A percentile compares a stretch with the other conserved stretches of the same genome.
Evolutionary conservation across 768 basidiomycete species (phyloP).

Genomic region (Termitomyces sp.): DNA sequence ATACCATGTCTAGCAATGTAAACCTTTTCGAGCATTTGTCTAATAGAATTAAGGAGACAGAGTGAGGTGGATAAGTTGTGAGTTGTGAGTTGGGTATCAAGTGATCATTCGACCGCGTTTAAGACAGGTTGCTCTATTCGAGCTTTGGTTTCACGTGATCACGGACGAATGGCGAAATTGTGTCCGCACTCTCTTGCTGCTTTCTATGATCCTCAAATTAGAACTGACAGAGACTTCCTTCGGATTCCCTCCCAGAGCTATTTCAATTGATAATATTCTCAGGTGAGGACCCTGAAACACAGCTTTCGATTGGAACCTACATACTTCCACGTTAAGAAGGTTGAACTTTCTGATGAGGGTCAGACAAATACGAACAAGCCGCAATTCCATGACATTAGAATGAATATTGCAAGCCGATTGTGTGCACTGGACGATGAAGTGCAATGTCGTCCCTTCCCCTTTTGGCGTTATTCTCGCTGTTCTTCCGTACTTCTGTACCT

Average conservation of each 20-base stretch:
- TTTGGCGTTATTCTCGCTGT: background rate
- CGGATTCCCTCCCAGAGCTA: background rate
- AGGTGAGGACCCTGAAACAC: background rate
- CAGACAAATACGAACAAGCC: background rate
- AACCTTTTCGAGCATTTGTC: constrained; percentile 50
- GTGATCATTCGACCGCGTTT: too few relatives aligned
- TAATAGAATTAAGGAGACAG: too few relatives aligned
- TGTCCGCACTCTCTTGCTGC: background rate
- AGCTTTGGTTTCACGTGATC: too few relatives aligned
- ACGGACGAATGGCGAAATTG: too few relatives aligned
- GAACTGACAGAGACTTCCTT: background rate
- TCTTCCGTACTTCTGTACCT: background rate
- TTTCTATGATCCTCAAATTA: background rate
- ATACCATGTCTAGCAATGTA: constrained; percentile 67
- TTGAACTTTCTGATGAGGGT: background rate
- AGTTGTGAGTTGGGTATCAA: background rate
- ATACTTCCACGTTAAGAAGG: background rate
- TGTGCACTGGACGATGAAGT: background rate
- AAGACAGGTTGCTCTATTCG: too few relatives aligned
- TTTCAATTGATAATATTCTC: too few relatives aligned
- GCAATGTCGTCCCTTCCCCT: background rate
- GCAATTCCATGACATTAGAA: background rate
- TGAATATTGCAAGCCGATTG: background rate
- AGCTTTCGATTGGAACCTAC: too few relatives aligned
- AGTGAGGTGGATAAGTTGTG: background rate